Evolutionary conservation across 1,139 yeast species (phyloP), one percentile per base, ranked within the genome.

Genomic region (Kazachstania sp.): DNA sequence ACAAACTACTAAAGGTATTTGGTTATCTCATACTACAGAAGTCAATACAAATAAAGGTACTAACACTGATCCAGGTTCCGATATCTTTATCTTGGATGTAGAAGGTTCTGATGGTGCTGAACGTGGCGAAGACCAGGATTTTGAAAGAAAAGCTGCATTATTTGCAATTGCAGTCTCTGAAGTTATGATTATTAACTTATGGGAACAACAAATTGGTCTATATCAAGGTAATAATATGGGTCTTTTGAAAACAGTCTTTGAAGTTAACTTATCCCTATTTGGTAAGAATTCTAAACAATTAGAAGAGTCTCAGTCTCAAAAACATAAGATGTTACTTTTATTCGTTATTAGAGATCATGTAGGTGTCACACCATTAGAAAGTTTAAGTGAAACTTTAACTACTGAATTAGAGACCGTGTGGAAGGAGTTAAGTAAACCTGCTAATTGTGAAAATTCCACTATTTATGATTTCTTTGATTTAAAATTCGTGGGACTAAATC

Each of bases 191-290:
- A 83, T 92, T 46, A 92, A 92, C 66, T 80, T 92, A 64, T 92
- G 98, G 97, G 98, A 92, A 65, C 86, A 87, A 56, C 98, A 92
- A 65, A 90, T 92, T 47, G 98, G 98, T 4, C 73, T 94, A 45
- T 92, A 92, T 63, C 97, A 92, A 64, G 98, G 98, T 43, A 97
- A 97, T 26, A 92, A 92, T 61, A 85, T 92, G 96, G 98, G 95
- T 1, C 70, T 92, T 45, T 73, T 92, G 56, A 90, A 88, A 63
- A 92, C 98, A 0, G 98, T 92, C 3, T 90, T 92, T 69, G 98
- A 92, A 63, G 98, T 92, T 34, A 92, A 94, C 63, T 71, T 92
- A 54, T 78, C 95, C 3, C 71, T 94, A 39, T 92, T 92, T 66
- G 71, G 71, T 18, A 48, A 43, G 23, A 57, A 62, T 39, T 53